These are phyloP conservation scores for Vanilla planifolia DNA, from an alignment of 106 monocot genomes.

Conservation along the genomic window DNA sequence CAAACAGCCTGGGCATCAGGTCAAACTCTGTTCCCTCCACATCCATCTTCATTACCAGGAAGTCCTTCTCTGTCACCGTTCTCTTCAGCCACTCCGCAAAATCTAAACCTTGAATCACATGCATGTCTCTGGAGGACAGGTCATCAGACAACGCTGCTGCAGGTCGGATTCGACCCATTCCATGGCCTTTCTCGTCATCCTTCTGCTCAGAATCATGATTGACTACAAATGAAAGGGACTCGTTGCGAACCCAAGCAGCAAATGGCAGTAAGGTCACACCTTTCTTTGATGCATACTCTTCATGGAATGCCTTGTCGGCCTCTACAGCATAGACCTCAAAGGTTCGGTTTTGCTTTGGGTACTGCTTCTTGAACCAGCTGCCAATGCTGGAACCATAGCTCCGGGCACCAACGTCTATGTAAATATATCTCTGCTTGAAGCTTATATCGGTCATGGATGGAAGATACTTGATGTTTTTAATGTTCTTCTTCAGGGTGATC, in stretches of 20 bases:
- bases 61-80: conserved; percentile 53
- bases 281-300: conserved; percentile 55
- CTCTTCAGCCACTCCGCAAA: conserved; percentile 76
- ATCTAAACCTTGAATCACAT: conserved; percentile 52
- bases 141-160: not conserved
- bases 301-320: conserved; percentile 56
- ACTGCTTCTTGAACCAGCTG: conserved; percentile 90
- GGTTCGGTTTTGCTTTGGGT: conserved; percentile 78
- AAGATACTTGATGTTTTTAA: conserved; percentile 71
- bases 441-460: conserved; percentile 51
- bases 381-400: conserved; percentile 80
- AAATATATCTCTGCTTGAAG: conserved; percentile 51
- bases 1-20: conserved; percentile 56
- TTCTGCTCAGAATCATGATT: conserved; percentile 37
- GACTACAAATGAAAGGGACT: conserved; percentile 66
- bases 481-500: conserved; percentile 69
- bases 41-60: conserved; percentile 93
- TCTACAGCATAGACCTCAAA: conserved; percentile 78
- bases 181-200: conserved; percentile 26
- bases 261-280: conserved; percentile 56
- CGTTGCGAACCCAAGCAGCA: conserved; percentile 81
- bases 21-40: conserved; percentile 89
- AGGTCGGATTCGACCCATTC: conserved; percentile 73
- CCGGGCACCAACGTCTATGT: conserved; percentile 63
- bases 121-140: conserved; percentile 14